Base-by-base conservation (phyloP, 352 stramenopile species). In the Phytopythium sindhum region DNA sequence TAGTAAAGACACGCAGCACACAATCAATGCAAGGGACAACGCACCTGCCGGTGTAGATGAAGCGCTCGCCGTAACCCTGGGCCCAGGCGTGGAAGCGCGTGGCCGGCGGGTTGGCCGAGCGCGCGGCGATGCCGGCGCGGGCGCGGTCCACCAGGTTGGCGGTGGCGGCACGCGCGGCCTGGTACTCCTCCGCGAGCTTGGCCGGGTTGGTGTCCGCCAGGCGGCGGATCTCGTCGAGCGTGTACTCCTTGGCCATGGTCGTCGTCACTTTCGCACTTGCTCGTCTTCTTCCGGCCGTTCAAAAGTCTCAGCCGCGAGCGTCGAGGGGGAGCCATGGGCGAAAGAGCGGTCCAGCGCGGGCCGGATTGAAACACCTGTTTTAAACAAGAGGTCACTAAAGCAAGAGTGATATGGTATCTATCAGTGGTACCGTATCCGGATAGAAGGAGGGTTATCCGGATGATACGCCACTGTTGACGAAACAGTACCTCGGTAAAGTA, bases 181-280 rank as follows among this genome's bases (percentile, higher is more conserved):
- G 69, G 77, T 91, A 91, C 69, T 91, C 78, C 73, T 87, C 69
- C 64, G 65, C 68, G 47, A 91, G 76, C 78, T 91, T 88, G 64
- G 79, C 76, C 47, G 82, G 82, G 73, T 89, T 83, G 19, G 64
- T 86, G 66, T 91, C 82, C 58, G 80, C 80, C 63, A 91, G 73
- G 70, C 80, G 78, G 78, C 82, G 82, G 76, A 91, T 91, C 60
- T 91, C 82, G 72, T 91, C 82, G 60, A 91, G 73, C 73, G 80
- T 89, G 73, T 88, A 91, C 68, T 86, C 81, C 75, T 86, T 86
- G 63, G 68, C 71, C 81, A 90, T 90, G 31, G 45, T 81, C 29
- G 57, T 56, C 63, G 45, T 72, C 56, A 50, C 33, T 39, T 70
- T 56, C 6, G 26, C 8, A 35, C 50, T 57, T 52, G 45, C 10